phyloP scores from a whole-genome alignment of 1,139 yeast genomes.

The Geotrichum bryndzae region DNA sequence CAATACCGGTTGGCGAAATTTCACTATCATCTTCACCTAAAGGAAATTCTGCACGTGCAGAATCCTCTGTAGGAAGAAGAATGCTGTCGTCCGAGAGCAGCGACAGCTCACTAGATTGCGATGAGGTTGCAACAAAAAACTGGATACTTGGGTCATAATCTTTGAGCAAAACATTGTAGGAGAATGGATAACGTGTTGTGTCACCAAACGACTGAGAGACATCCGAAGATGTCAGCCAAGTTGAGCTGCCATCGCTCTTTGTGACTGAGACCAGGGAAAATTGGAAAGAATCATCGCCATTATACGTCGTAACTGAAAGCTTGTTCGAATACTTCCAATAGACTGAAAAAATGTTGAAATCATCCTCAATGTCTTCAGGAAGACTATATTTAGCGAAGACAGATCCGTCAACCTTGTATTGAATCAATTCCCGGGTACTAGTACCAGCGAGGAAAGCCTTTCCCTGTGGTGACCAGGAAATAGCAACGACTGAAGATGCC shows the following conservation, averaged over 20 bases:
- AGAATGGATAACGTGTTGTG: conserved; percentile 44
- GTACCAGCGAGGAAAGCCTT: conserved; percentile 31
- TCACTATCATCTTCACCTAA: conserved; percentile 58
- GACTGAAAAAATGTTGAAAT: conserved; percentile 18
- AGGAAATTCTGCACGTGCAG: conserved; percentile 66
- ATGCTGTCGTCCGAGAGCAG: conserved; percentile 37
- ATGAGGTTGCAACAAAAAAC: conserved; percentile 48
- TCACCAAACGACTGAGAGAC: conserved; percentile 58
- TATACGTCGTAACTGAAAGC: conserved; percentile 12
- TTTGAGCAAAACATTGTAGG: conserved; percentile 42
- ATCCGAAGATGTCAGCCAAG: conserved; percentile 39
- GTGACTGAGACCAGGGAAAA: conserved; percentile 14
- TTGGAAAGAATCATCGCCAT: conserved; percentile 8
- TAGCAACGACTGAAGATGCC: conserved; percentile 24
- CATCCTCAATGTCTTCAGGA: conserved; percentile 24
- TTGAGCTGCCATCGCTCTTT: conserved; percentile 6
- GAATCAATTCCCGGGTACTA: conserved; percentile 27
- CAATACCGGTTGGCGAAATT: conserved; percentile 63
- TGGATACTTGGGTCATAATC: conserved; percentile 42
- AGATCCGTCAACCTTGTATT: conserved; percentile 27
- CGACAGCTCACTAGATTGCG: conserved; percentile 58
- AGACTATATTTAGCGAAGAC: conserved; percentile 22
- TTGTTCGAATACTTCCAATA: conserved; percentile 20
- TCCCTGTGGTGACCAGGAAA: conserved; percentile 36
- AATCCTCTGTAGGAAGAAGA: conserved; percentile 53